Conservation (phyloP, 2,329 filamentous ascomycete species). For the Colletotrichum horii region DNA sequence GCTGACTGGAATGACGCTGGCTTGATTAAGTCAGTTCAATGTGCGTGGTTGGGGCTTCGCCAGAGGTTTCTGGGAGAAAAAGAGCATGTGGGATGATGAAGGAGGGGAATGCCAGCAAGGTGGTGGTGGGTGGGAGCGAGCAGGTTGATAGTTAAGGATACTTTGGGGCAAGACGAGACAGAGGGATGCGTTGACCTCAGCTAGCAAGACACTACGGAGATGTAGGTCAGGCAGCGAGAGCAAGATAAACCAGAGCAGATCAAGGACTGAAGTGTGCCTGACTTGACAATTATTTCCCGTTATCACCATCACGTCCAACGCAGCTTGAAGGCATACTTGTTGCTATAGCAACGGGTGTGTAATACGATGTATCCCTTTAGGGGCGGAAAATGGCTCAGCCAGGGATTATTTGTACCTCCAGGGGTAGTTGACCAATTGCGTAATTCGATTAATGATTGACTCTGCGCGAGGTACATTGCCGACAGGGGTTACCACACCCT, state of each 20-base stretch:
- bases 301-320: neutral
- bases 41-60: neutral
- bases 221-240: neutral
- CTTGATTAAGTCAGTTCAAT: neutral
- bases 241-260: neutral
- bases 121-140: neutral
- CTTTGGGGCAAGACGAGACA: neutral
- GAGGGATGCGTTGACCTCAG: neutral
- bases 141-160: neutral
- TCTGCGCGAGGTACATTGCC: too few relatives aligned
- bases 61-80: neutral
- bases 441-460: too few relatives aligned
- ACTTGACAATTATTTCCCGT: neutral
- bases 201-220: neutral
- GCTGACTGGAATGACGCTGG: constrained; percentile 2
- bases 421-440: too few relatives aligned
- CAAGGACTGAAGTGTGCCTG: neutral
- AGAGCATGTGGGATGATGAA: neutral
- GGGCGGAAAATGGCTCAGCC: too few relatives aligned
- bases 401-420: too few relatives aligned
- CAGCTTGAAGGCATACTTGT: neutral
- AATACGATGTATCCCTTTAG: too few relatives aligned
- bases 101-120: neutral
- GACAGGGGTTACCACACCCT: too few relatives aligned
- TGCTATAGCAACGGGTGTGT: neutral